These are phyloP conservation scores for Fusarium camptoceras DNA, from an alignment of 2,329 filamentous ascomycete species.

Conservation along the genomic window DNA sequence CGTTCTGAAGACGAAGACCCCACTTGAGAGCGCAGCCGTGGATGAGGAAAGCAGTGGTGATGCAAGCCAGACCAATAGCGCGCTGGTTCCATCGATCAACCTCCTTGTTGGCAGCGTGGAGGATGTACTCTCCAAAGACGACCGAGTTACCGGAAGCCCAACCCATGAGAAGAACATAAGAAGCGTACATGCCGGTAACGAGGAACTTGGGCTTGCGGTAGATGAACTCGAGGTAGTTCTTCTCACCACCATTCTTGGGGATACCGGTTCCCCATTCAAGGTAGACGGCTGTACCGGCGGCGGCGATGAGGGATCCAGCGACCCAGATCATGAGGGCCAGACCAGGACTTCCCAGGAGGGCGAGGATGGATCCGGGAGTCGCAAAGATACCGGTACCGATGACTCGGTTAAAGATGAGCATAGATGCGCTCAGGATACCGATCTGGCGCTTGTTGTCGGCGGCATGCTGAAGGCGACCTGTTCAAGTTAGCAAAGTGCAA, in stretches of 20 bases:
- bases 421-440: slow-evolving; percentile 65
- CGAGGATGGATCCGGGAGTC: slow-evolving; percentile 69
- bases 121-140: slow-evolving; percentile 77
- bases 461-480: slow-evolving; percentile 53
- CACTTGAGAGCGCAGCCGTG: slow-evolving; percentile 73
- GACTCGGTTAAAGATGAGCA: slow-evolving; percentile 74
- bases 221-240: slow-evolving; percentile 75
- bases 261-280: slow-evolving; percentile 75
- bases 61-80: slow-evolving; percentile 73
- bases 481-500: neutral
- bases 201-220: slow-evolving; percentile 71
- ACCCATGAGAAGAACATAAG: slow-evolving; percentile 72
- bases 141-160: slow-evolving; percentile 76
- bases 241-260: slow-evolving; percentile 73
- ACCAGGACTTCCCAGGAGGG: slow-evolving; percentile 69
- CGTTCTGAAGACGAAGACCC: slow-evolving; percentile 75
- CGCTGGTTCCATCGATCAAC: slow-evolving; percentile 75
- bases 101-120: slow-evolving; percentile 72
- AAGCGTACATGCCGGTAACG: slow-evolving; percentile 69
- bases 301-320: slow-evolving; percentile 70
- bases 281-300: slow-evolving; percentile 72
- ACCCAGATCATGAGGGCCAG: slow-evolving; percentile 73
- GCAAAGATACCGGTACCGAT: slow-evolving; percentile 76
- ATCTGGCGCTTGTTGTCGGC: slow-evolving; percentile 66
- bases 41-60: slow-evolving; percentile 73